Evolutionary conservation across 169 alveolate species (phyloP).

Genomic region (Plasmodium yoelii): DNA sequence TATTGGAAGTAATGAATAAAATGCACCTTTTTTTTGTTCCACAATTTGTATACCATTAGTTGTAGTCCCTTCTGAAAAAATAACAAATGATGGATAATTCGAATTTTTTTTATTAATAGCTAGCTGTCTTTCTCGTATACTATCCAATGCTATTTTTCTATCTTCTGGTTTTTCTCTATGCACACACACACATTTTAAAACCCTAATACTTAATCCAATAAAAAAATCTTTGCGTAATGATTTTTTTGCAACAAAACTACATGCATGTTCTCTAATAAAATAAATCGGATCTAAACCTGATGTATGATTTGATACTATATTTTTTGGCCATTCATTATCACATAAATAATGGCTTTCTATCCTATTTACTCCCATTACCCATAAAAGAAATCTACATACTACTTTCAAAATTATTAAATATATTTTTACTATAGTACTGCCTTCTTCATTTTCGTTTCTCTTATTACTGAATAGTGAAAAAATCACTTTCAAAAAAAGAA

Average conservation of each 20-base stretch:
- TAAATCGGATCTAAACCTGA: slow-evolving; percentile 60
- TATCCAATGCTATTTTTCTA: slow-evolving; percentile 42
- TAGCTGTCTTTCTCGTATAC: slow-evolving; percentile 51
- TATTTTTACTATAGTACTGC: slow-evolving; percentile 11
- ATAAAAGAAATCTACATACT: slow-evolving; percentile 33
- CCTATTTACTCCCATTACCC: slow-evolving; percentile 42
- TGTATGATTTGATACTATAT: slow-evolving; percentile 65
- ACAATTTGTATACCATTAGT: slow-evolving; percentile 57
- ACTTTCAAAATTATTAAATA: slow-evolving; percentile 38
- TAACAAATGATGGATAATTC: slow-evolving; percentile 66
- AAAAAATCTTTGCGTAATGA: slow-evolving; percentile 43
- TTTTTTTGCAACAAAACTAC: slow-evolving; percentile 75
- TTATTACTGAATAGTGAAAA: slow-evolving; percentile 8
- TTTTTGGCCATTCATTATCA: slow-evolving; percentile 74
- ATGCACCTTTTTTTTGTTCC: slow-evolving; percentile 69
- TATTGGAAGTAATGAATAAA: slow-evolving; percentile 38
- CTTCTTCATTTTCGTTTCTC: slow-evolving; percentile 21
- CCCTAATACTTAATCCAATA: slow-evolving; percentile 39
- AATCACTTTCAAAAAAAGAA: slow-evolving; percentile 11
- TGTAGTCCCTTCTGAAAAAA: slow-evolving; percentile 72
- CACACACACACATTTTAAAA: slow-evolving; percentile 62
- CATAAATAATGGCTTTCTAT: slow-evolving; percentile 49
- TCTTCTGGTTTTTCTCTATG: slow-evolving; percentile 72
- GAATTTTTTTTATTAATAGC: slow-evolving; percentile 24
- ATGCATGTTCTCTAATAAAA: slow-evolving; percentile 69